Evolutionary conservation across 177 flowering plant genomes (phyloP).

Genomic region (Vitis hybrid): DNA sequence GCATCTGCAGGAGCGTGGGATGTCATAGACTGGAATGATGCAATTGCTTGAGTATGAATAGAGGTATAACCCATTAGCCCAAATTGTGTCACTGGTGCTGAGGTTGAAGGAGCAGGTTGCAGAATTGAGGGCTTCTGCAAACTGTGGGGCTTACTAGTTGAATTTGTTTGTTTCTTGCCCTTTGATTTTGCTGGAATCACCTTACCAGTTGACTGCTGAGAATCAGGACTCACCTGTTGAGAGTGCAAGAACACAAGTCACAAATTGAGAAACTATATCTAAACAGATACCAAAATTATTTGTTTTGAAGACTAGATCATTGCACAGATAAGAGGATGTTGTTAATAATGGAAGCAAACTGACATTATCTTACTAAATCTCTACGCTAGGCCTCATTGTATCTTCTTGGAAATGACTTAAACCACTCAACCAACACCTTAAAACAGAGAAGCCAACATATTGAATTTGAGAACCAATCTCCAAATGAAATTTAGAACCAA

Average conservation of each 20-base stretch:
- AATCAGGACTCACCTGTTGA: conserved; percentile 26
- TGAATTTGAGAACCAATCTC: too few species aligned
- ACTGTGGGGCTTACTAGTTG: conserved; percentile 18
- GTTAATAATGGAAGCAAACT: too few species aligned
- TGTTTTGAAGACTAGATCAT: neutral
- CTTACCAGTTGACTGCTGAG: conserved; percentile 25
- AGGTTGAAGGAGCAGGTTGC: conserved; percentile 23
- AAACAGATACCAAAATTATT: neutral
- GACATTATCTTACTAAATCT: too few species aligned
- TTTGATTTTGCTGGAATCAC: conserved; percentile 21
- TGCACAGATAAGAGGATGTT: neutral
- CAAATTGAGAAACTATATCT: neutral
- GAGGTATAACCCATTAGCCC: conserved; percentile 40
- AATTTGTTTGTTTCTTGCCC: conserved; percentile 28
- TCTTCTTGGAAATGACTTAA: too few species aligned
- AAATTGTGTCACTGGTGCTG: conserved; percentile 32
- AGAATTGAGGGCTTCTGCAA: conserved; percentile 13
- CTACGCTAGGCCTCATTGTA: too few species aligned
- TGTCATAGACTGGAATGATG: conserved; percentile 27
- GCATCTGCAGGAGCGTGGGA: conserved; percentile 22
- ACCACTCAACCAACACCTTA: too few species aligned
- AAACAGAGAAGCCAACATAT: too few species aligned
- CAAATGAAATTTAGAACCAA: too few species aligned
- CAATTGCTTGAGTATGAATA: conserved; percentile 24
- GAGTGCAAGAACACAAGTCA: neutral